Conservation (phyloP, 2,329 filamentous ascomycete genomes). For the Xylaria sp. region DNA sequence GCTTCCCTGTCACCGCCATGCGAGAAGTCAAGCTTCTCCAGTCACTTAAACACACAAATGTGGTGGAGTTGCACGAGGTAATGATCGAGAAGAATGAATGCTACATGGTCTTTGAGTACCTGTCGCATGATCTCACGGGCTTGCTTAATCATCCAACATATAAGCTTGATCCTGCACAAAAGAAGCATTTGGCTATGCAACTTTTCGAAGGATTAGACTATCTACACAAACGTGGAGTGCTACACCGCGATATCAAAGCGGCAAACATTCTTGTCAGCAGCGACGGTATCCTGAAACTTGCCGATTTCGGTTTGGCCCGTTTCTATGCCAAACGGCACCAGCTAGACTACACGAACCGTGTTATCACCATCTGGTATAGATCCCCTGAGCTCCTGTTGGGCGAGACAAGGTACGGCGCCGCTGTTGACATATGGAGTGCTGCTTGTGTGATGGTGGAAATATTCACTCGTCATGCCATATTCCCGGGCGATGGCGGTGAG, state of each 20-base stretch:
- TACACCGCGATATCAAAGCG: slow-evolving; percentile 98
- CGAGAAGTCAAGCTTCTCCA: slow-evolving; percentile 94
- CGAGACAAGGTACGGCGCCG: slow-evolving; percentile 89
- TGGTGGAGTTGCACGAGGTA: slow-evolving; percentile 86
- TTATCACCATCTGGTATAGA: slow-evolving; percentile 99
- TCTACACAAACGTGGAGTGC: slow-evolving; percentile 89
- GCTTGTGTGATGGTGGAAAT: slow-evolving; percentile 98
- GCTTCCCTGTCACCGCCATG: slow-evolving; percentile 90
- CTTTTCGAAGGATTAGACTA: slow-evolving; percentile 95
- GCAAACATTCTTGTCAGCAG: slow-evolving; percentile 96
- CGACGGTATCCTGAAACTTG: slow-evolving; percentile 87
- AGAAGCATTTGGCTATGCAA: slow-evolving; percentile 92
- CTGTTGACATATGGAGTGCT: slow-evolving; percentile 96
- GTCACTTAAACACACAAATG: slow-evolving; percentile 82
- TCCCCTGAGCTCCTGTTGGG: slow-evolving; percentile 90
- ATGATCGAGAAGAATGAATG: slow-evolving; percentile 99
- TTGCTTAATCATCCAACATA: slow-evolving; percentile 95
- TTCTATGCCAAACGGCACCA: slow-evolving; percentile 95
- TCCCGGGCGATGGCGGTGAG: slow-evolving; percentile 95
- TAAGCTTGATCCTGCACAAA: slow-evolving; percentile 83
- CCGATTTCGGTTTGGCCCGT: slow-evolving; percentile 94
- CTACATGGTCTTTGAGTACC: slow-evolving; percentile 99
- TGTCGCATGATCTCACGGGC: slow-evolving; percentile 95
- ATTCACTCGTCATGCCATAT: slow-evolving; percentile 92
- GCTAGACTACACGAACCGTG: slow-evolving; percentile 96